Percentiles rank a stretch among this genome's conserved stretches.
phyloP scores from a whole-genome alignment of 495 filamentous ascomycete genomes.

The Trichoderma asperelloides region DNA sequence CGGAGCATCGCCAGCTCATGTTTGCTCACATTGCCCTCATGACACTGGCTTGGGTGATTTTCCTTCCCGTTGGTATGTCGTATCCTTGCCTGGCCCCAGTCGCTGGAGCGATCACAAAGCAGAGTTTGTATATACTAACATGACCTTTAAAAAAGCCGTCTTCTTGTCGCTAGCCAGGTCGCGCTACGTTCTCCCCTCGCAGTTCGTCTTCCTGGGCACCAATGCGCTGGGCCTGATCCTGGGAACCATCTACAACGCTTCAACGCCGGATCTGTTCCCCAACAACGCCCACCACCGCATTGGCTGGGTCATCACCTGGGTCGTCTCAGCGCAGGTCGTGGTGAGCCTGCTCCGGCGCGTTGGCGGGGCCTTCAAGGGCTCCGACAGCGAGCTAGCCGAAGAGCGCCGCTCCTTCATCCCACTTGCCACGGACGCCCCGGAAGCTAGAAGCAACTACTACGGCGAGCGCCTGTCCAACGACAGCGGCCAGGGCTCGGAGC shows the following conservation, averaged over 20 bases:
- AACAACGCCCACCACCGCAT: slow-evolving; percentile 84
- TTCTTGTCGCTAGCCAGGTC: slow-evolving; percentile 82
- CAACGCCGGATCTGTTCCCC: slow-evolving; percentile 80
- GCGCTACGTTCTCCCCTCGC: slow-evolving; percentile 58
- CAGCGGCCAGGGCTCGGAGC: slow-evolving; percentile 83
- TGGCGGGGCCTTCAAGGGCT: slow-evolving; percentile 26
- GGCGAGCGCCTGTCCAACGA: slow-evolving; percentile 66
- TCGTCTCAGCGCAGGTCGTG: slow-evolving; percentile 57
- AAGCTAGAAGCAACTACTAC: slow-evolving; percentile 36
- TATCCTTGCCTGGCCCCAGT: neutral
- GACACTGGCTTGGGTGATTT: slow-evolving; percentile 70
- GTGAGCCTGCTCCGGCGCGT: slow-evolving; percentile 54
- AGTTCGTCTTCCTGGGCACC: slow-evolving; percentile 64
- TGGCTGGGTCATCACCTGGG: slow-evolving; percentile 76
- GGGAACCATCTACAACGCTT: slow-evolving; percentile 68
- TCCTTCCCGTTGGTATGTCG: slow-evolving; percentile 70
- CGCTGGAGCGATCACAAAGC: neutral
- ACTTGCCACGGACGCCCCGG: slow-evolving; percentile 57
- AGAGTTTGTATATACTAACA: slow-evolving; percentile 16
- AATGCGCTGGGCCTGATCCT: slow-evolving; percentile 66
- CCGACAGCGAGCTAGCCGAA: slow-evolving; percentile 19
- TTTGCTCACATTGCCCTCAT: slow-evolving; percentile 73
- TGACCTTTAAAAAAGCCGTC: slow-evolving; percentile 46
- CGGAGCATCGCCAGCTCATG: slow-evolving; percentile 57
- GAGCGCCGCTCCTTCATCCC: slow-evolving; percentile 52